Base-by-base conservation (phyloP, 2,329 filamentous ascomycete species). In the Microcyclosporella mali region DNA sequence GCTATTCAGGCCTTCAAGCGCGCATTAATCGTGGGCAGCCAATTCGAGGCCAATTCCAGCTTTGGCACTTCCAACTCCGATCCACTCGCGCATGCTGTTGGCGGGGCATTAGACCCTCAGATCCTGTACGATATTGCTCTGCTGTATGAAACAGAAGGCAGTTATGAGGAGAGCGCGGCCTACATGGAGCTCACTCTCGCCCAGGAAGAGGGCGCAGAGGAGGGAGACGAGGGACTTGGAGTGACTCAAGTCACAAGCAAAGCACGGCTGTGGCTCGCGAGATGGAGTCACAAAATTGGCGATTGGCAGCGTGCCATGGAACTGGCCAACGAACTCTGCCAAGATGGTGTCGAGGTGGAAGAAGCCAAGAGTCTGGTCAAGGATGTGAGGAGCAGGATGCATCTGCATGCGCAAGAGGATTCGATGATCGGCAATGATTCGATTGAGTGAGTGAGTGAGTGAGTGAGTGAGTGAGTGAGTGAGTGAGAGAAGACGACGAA, bases 171-270 rank as follows among this genome's bases (percentile, higher is more conserved):
- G 61, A 85, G 88, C 4, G 86, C 86, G 25, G 81, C 84, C 0
- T 98, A 95, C 65, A 97, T 98, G 92, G 90, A 97, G 65, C 77
- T 97, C 45, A 94, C 88, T 30, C 75, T 98, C 12, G 86, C 88
- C 12, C 92, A 97, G 61, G 92, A 98, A 63, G 85, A 89, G 34
- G 89, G 88, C 0, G 51, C 68, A 14, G 67, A 73, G 3, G 65
- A 64, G 4, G 63, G 60, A 6, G 60, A 59, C 15, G 60, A 63
- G 10, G 78, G 88, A 0, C 87, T 87, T 0, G 90, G 90, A 0
- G 89, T 95, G 1, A 97, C 90, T 6, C 81, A 83, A 3, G 88
- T 89, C 14, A 98, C 92, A 6, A 92, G 85, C 55, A 94, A 88
- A 60, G 92, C 92, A 6, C 78, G 92, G 16, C 80, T 95, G 73